These are phyloP conservation scores for Lachancea sp. DNA, from an alignment of 805 yeast species.

Conservation along the genomic window DNA sequence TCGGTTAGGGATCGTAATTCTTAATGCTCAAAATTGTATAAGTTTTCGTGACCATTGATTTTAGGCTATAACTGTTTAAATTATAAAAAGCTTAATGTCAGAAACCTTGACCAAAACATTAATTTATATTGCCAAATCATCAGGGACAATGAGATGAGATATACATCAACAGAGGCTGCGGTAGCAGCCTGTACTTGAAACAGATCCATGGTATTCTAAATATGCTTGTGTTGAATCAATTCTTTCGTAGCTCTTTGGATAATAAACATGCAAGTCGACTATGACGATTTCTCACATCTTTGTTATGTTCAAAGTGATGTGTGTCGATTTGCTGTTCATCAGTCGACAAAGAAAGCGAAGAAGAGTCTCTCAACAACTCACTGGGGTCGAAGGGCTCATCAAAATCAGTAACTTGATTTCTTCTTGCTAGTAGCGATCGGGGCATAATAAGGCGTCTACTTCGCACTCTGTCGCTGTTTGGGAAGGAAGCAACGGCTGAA, in stretches of 20 bases:
- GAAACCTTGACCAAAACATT: too few relatives aligned
- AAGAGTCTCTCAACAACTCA: constrained; percentile 4
- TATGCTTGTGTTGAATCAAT: too few relatives aligned
- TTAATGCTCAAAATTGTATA: too few relatives aligned
- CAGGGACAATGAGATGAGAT: too few relatives aligned
- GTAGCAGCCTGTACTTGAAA: too few relatives aligned
- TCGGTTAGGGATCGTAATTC: too few relatives aligned
- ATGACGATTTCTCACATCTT: not conserved
- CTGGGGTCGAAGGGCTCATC: not conserved
- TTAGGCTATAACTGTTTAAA: too few relatives aligned
- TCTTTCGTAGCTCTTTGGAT: not conserved
- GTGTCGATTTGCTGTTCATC: not conserved
- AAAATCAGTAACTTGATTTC: constrained; percentile 1
- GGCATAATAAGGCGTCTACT: constrained; percentile 3
- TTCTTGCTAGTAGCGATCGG: constrained; percentile 1
- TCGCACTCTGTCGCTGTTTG: constrained; percentile 2
- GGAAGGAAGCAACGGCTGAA: not conserved
- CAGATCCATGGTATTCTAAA: too few relatives aligned
- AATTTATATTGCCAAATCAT: too few relatives aligned
- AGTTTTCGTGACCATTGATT: too few relatives aligned
- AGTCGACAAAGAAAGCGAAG: not conserved
- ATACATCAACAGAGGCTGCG: too few relatives aligned
- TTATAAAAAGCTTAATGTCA: too few relatives aligned
- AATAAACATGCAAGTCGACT: not conserved
- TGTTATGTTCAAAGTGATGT: not conserved